phyloP scores from a whole-genome alignment of 208 protist genomes.

The Wallacemonas sp. region DNA sequence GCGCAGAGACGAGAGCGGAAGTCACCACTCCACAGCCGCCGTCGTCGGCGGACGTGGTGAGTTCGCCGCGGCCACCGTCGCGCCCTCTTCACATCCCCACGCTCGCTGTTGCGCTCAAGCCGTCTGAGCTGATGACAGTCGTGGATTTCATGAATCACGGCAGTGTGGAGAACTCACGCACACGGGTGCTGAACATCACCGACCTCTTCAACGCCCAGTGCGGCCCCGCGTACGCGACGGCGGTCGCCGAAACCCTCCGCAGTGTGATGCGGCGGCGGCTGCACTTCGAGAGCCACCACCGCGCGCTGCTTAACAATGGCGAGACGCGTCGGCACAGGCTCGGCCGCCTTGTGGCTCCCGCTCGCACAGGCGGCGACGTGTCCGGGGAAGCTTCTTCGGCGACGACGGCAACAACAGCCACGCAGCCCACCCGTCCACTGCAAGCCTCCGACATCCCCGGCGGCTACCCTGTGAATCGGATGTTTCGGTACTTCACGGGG shows the following conservation, averaged over 20 bases:
- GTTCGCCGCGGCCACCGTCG: constrained; percentile 2
- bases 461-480: constrained; percentile 42
- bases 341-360: not conserved
- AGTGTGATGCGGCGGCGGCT: constrained; percentile 59
- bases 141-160: constrained; percentile 64
- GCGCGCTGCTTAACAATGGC: constrained; percentile 59
- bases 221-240: constrained; percentile 8
- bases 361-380: not conserved
- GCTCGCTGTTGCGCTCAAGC: constrained; percentile 6
- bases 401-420: not conserved
- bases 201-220: constrained; percentile 14
- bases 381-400: not conserved
- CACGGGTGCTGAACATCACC: constrained; percentile 35
- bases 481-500: constrained; percentile 55
- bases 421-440: not conserved
- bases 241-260: constrained; percentile 58
- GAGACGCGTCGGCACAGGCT: constrained; percentile 42
- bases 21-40: no score
- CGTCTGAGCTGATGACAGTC: constrained; percentile 55
- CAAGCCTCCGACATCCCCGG: constrained; percentile 10
- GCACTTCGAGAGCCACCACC: constrained; percentile 64
- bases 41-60: no score
- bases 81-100: constrained; percentile 9
- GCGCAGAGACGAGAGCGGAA: constrained; percentile 13
- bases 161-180: constrained; percentile 39